Conservation (phyloP, 164 flowering plant genomes). For the Stephania japonica region DNA sequence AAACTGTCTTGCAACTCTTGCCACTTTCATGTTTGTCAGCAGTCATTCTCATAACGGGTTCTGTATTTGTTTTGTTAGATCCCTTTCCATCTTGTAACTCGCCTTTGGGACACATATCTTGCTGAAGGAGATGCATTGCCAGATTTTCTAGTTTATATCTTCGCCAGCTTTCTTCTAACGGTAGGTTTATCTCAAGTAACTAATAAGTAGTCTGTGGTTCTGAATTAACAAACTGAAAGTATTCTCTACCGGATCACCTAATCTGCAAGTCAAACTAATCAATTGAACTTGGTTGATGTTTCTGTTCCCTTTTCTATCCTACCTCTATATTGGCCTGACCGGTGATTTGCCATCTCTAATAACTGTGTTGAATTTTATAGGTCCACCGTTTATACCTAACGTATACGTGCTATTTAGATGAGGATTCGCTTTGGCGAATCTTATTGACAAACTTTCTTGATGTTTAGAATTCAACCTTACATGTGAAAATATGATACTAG, state of each 20-base stretch:
- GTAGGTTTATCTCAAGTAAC: constrained; percentile 30
- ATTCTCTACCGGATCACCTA: no score
- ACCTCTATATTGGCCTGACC: background rate
- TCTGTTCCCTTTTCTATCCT: no score
- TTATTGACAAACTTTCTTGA: background rate
- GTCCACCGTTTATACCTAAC: background rate
- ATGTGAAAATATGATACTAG: background rate
- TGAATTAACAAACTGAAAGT: no score
- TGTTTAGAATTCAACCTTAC: background rate
- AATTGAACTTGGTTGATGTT: no score
- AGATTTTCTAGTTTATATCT: constrained; percentile 94
- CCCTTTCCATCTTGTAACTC: constrained; percentile 89
- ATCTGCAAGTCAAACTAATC: no score
- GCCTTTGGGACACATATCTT: constrained; percentile 98
- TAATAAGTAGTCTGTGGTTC: no score
- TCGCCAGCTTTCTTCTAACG: constrained; percentile 91
- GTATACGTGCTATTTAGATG: background rate
- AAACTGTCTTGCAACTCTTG: background rate
- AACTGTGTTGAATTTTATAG: background rate
- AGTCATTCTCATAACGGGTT: constrained; percentile 1
- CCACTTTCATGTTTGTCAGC: background rate
- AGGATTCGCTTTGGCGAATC: background rate
- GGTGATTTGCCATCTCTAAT: background rate
- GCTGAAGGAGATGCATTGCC: constrained; percentile 99
- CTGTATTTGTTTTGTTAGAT: constrained; percentile 33